A percentile compares a stretch with the other conserved stretches of the same genome.
Evolutionary conservation across 2,329 filamentous ascomycete genomes (phyloP).

Genomic region (Penicillium sp.): DNA sequence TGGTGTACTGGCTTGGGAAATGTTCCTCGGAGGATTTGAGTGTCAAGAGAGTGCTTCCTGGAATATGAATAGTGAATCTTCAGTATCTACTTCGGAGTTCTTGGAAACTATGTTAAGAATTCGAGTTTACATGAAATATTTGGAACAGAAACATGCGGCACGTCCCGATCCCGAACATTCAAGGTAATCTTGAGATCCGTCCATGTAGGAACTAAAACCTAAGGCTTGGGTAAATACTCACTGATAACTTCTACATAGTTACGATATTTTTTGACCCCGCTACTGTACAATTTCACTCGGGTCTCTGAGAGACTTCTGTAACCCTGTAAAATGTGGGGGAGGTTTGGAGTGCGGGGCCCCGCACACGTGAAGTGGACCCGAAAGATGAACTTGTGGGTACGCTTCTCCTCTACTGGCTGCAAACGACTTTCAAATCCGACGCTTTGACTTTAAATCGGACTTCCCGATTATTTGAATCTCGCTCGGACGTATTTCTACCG

Average conservation of each 20-base stretch:
- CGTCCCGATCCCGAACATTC: no score
- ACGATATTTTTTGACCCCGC: accelerated
- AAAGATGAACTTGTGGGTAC: not conserved
- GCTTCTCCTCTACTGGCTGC: no score
- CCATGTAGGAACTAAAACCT: no score
- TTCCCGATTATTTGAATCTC: not conserved
- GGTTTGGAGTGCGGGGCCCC: not conserved
- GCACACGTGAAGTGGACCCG: not conserved
- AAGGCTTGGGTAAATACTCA: no score
- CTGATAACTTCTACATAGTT: no score
- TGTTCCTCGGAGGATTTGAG: not conserved
- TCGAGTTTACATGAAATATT: no score
- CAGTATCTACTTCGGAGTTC: no score
- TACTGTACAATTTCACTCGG: not conserved
- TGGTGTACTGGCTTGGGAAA: not conserved
- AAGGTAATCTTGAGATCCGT: no score
- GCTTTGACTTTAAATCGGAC: not conserved
- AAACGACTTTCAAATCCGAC: not conserved
- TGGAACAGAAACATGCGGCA: no score
- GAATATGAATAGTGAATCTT: not conserved
- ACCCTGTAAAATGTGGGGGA: not conserved
- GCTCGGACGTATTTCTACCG: not conserved
- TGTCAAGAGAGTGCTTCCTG: not conserved
- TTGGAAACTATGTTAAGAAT: no score
- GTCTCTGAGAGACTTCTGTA: not conserved